phyloP scores from a whole-genome alignment of 2,329 filamentous ascomycete species.

The Teratosphaeria gauchensis region DNA sequence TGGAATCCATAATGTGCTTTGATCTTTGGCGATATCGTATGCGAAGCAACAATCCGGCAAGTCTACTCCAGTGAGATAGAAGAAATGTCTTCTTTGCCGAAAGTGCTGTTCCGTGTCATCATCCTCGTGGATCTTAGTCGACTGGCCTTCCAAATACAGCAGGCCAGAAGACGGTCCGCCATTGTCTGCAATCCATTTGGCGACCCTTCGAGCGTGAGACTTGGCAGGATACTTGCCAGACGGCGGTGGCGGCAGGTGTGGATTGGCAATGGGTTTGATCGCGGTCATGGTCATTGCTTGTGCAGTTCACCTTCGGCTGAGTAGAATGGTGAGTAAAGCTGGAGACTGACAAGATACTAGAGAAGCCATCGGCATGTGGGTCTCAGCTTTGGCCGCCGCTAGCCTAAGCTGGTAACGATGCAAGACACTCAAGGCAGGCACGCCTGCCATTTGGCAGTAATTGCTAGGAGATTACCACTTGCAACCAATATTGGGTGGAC shows the following conservation, averaged over 20 bases:
- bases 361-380: not conserved
- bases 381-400: not conserved
- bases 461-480: not conserved
- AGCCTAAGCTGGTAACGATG: not conserved
- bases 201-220: slow-evolving; percentile 74
- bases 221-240: slow-evolving; percentile 68
- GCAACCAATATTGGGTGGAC: not conserved
- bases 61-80: slow-evolving; percentile 82
- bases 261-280: slow-evolving; percentile 25
- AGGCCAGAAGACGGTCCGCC: slow-evolving; percentile 58
- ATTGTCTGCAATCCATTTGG: slow-evolving; percentile 60
- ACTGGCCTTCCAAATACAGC: slow-evolving; percentile 80
- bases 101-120: slow-evolving; percentile 77
- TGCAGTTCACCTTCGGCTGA: not conserved
- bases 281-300: not conserved
- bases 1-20: slow-evolving; percentile 83
- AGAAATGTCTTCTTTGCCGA: slow-evolving; percentile 65
- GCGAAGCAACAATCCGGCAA: slow-evolving; percentile 72
- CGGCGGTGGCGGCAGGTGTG: slow-evolving; percentile 24
- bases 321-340: not conserved
- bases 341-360: not conserved
- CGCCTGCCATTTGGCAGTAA: not conserved
- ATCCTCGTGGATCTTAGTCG: slow-evolving; percentile 75
- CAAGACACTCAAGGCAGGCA: not conserved
- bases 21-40: slow-evolving; percentile 67